Percentiles rank a stretch among this genome's conserved stretches.
Conservation (phyloP, 2,329 filamentous ascomycete species). For the Escovopsis sp. region DNA sequence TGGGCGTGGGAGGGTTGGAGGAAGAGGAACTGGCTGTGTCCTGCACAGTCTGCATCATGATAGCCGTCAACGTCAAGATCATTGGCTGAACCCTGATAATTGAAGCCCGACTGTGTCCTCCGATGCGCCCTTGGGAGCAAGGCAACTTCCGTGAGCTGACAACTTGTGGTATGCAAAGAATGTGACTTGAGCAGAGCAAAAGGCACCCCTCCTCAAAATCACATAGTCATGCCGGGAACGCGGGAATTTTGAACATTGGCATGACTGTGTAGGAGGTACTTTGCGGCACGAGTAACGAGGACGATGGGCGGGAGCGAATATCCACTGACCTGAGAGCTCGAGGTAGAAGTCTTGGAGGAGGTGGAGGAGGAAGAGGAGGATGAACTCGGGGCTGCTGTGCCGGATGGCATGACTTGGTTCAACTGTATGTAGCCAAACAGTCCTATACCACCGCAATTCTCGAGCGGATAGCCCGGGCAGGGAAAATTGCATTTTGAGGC, state of each 20-base stretch:
- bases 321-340: not conserved
- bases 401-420: slow-evolving; percentile 32
- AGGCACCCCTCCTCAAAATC: no score
- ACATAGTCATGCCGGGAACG: no score
- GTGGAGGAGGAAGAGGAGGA: slow-evolving; percentile 15
- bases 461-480: slow-evolving; percentile 55
- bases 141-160: no score
- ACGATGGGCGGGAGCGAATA: not conserved
- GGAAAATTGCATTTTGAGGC: slow-evolving; percentile 34
- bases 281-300: no score
- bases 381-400: slow-evolving; percentile 28
- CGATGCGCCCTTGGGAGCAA: not conserved
- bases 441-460: slow-evolving; percentile 49
- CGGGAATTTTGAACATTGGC: no score
- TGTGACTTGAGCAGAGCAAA: no score
- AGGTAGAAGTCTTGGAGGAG: slow-evolving; percentile 4
- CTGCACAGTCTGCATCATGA: slow-evolving; percentile 23
- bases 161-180: no score
- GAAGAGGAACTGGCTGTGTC: slow-evolving; percentile 13
- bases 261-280: no score
- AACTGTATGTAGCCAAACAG: slow-evolving; percentile 53
- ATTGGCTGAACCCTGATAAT: slow-evolving; percentile 14
- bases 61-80: slow-evolving; percentile 14
- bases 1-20: slow-evolving; percentile 2
- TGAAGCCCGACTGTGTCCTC: slow-evolving; percentile 12